Percentiles rank a stretch among this genome's conserved stretches.
These are phyloP conservation scores for Iris pallida DNA, from an alignment of 116 monocot species.

Conservation along the genomic window DNA sequence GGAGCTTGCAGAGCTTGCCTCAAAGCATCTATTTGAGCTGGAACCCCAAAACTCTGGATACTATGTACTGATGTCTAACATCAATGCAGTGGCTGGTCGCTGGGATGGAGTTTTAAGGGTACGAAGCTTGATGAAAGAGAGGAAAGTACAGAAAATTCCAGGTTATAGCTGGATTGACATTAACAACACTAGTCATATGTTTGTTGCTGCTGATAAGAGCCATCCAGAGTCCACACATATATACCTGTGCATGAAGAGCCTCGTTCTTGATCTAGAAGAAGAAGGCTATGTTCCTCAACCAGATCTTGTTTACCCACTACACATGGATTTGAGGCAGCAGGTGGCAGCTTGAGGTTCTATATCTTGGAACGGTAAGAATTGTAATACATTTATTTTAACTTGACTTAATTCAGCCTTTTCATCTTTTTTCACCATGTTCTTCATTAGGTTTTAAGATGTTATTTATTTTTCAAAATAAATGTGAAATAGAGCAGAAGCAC, in stretches of 20 bases:
- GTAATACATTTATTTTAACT: too few relatives aligned
- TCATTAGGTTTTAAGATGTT: too few relatives aligned
- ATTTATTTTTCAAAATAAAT: too few relatives aligned
- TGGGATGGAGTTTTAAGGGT: conserved; percentile 60
- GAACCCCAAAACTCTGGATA: conserved; percentile 90
- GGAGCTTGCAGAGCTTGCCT: conserved; percentile 72
- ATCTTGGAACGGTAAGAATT: too few relatives aligned
- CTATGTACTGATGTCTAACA: conserved; percentile 81
- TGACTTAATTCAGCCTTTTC: too few relatives aligned
- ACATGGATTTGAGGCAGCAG: neutral
- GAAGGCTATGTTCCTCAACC: conserved; percentile 71
- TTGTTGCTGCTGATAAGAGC: conserved; percentile 48
- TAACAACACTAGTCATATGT: conserved; percentile 46
- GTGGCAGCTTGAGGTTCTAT: too few relatives aligned
- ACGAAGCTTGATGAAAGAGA: conserved; percentile 79
- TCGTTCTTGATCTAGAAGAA: conserved; percentile 52
- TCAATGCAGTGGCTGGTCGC: conserved; percentile 52
- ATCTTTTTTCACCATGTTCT: too few relatives aligned
- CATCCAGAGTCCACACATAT: conserved; percentile 49
- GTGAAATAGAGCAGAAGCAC: too few relatives aligned
- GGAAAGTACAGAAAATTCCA: conserved; percentile 53
- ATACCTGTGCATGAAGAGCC: conserved; percentile 38
- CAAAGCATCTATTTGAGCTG: conserved; percentile 57
- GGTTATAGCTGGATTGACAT: conserved; percentile 87
- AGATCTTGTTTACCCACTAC: conserved; percentile 16